Evolutionary conservation across 2,329 filamentous ascomycete genomes (phyloP).

Genomic region (Cadophora malorum): DNA sequence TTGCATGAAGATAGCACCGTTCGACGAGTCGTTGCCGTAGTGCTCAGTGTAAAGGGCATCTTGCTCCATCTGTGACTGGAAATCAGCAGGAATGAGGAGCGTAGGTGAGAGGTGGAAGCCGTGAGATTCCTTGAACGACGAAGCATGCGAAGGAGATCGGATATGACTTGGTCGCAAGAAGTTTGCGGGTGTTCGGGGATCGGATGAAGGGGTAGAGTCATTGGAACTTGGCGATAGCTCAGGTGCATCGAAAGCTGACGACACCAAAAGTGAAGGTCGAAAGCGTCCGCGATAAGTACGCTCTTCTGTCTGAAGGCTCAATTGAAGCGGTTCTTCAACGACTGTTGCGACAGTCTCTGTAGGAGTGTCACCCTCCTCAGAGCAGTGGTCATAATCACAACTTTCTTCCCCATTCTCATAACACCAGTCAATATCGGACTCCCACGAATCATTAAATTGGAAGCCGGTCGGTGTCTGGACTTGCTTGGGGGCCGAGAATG

Average conservation of each 20-base stretch:
- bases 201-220: slow-evolving; percentile 37
- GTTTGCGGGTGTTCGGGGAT: slow-evolving; percentile 39
- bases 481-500: slow-evolving; percentile 16
- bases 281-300: slow-evolving; percentile 41
- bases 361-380: slow-evolving; percentile 50
- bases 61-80: slow-evolving; percentile 58
- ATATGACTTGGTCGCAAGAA: slow-evolving; percentile 36
- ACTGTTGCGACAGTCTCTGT: slow-evolving; percentile 41
- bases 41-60: slow-evolving; percentile 43
- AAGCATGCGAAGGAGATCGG: slow-evolving; percentile 50
- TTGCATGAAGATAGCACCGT: slow-evolving; percentile 37
- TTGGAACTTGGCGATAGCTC: slow-evolving; percentile 44
- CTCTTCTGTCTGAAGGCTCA: slow-evolving; percentile 39
- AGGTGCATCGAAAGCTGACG: slow-evolving; percentile 40
- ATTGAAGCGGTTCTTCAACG: slow-evolving; percentile 31
- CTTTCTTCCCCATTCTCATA: slow-evolving; percentile 70
- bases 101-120: slow-evolving; percentile 66
- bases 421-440: slow-evolving; percentile 74
- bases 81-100: slow-evolving; percentile 67
- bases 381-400: slow-evolving; percentile 68
- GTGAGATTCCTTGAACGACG: slow-evolving; percentile 64
- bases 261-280: slow-evolving; percentile 42
- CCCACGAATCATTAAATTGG: slow-evolving; percentile 57
- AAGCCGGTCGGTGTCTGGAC: slow-evolving; percentile 33
- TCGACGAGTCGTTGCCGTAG: slow-evolving; percentile 33